Percentiles rank a stretch among this genome's conserved stretches.
phyloP scores from a whole-genome alignment of 129 eudicot species.

The Solidago caesia region DNA sequence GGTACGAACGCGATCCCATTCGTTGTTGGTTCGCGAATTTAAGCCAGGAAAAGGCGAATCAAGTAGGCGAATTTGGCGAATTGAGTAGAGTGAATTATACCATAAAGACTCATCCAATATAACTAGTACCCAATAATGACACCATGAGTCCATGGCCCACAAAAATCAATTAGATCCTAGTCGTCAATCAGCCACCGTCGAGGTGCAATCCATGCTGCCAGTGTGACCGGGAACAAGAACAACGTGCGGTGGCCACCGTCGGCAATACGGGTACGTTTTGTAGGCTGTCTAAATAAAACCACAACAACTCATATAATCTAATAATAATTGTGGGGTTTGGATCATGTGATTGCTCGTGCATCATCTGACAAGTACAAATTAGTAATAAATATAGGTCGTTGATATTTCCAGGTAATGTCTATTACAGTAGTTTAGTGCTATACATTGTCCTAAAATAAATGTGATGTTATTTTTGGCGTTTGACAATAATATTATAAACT shows the following conservation, averaged over 20 bases:
- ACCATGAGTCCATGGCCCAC: conserved; percentile 5
- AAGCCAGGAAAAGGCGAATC: no score
- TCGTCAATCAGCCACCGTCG: conserved; percentile 26
- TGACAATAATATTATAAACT: background rate
- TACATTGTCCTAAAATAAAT: background rate
- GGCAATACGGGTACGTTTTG: conserved; percentile 1
- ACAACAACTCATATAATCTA: background rate
- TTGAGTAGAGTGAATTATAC: no score
- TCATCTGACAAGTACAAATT: conserved; percentile 23
- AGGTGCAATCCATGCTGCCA: conserved; percentile 13
- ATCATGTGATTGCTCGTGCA: conserved; percentile 37
- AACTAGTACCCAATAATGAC: background rate
- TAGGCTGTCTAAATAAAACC: conserved; percentile 6
- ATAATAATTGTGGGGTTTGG: conserved; percentile 23
- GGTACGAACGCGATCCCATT: no score
- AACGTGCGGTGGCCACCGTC: conserved; percentile 18
- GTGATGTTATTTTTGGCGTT: background rate
- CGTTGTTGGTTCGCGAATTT: no score
- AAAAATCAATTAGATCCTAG: background rate
- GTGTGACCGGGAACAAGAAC: conserved; percentile 1
- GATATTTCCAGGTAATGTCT: conserved; percentile 26
- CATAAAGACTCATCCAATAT: no score
- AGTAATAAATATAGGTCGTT: conserved; percentile 15
- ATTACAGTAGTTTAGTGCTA: conserved; percentile 2
- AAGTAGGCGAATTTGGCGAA: no score